Percentiles rank a stretch among this genome's conserved stretches.
These are phyloP conservation scores for Mycena amicta DNA, from an alignment of 768 basidiomycete genomes.

Conservation along the genomic window DNA sequence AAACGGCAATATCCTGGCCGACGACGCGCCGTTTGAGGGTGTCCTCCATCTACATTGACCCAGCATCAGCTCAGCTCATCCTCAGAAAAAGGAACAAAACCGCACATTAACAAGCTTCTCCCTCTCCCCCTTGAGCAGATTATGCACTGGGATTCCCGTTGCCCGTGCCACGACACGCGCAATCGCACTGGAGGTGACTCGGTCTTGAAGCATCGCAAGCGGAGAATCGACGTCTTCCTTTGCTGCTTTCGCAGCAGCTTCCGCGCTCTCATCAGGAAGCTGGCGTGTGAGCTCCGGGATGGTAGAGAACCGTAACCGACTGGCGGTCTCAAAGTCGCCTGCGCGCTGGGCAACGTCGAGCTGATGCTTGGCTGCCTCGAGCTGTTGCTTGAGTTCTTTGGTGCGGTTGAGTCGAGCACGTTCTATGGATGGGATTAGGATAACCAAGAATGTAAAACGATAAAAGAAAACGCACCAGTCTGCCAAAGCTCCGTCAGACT, in stretches of 20 bases:
- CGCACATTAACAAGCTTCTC: conserved; percentile 87
- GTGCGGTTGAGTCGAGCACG: conserved; percentile 67
- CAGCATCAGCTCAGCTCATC: too few relatives aligned
- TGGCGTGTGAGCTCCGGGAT: conserved; percentile 81
- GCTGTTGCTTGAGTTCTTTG: conserved; percentile 70
- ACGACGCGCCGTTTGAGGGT: conserved; percentile 73
- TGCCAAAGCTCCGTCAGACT: conserved; percentile 71
- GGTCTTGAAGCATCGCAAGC: conserved; percentile 75
- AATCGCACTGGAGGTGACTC: conserved; percentile 89
- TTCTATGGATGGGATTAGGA: conserved; percentile 41
- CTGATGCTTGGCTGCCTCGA: conserved; percentile 84
- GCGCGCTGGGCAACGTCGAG: conserved; percentile 88
- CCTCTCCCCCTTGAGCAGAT: conserved; percentile 83
- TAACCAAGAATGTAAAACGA: not conserved
- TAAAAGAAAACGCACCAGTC: conserved; percentile 48
- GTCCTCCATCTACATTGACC: conserved; percentile 91
- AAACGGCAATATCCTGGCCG: conserved; percentile 89
- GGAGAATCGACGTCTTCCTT: conserved; percentile 41
- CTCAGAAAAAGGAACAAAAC: conserved; percentile 16
- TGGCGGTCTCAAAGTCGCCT: conserved; percentile 84
- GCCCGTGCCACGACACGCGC: conserved; percentile 85
- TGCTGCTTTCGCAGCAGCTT: conserved; percentile 40
- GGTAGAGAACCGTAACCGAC: conserved; percentile 78
- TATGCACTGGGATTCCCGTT: conserved; percentile 90
- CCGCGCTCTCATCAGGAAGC: conserved; percentile 51